phyloP scores from a whole-genome alignment of 352 stramenopile species.

The Phytophthora niederhauseri region DNA sequence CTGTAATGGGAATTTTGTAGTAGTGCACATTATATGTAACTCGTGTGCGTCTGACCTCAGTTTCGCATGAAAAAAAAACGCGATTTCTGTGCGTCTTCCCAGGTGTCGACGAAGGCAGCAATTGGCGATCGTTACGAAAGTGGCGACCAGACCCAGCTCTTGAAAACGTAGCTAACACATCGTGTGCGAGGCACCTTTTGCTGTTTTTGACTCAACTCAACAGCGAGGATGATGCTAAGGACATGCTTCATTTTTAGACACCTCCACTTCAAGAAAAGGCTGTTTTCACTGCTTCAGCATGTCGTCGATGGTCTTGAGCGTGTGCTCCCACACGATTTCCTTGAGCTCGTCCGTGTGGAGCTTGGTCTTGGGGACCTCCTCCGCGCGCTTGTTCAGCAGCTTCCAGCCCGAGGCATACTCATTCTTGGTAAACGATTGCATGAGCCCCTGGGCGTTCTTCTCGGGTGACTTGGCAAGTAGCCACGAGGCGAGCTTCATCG shows the following conservation, averaged over 20 bases:
- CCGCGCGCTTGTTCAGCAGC: conserved; percentile 7
- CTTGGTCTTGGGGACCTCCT: conserved; percentile 14
- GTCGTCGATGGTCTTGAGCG: conserved; percentile 8
- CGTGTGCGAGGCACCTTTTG: too few relatives aligned
- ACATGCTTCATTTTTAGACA: not conserved
- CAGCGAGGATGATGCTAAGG: not conserved
- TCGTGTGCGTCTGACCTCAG: too few relatives aligned
- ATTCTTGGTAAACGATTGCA: not conserved
- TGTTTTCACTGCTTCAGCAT: conserved; percentile 8
- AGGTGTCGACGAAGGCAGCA: too few relatives aligned
- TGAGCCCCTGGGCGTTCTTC: not conserved
- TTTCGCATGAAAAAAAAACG: too few relatives aligned
- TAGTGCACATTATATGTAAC: too few relatives aligned
- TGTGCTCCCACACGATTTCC: conserved; percentile 11
- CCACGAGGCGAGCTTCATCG: not conserved
- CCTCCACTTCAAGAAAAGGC: not conserved
- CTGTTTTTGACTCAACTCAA: too few relatives aligned
- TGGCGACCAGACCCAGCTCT: too few relatives aligned
- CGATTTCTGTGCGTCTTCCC: too few relatives aligned
- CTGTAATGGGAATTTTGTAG: too few relatives aligned
- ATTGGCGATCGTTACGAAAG: too few relatives aligned
- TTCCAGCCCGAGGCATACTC: conserved; percentile 10
- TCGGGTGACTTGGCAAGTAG: conserved; percentile 6
- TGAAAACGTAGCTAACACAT: too few relatives aligned
- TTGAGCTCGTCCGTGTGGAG: conserved; percentile 19